phyloP scores from a whole-genome alignment of 2,329 filamentous ascomycete genomes.

The Dactylonectria estremocensis region DNA sequence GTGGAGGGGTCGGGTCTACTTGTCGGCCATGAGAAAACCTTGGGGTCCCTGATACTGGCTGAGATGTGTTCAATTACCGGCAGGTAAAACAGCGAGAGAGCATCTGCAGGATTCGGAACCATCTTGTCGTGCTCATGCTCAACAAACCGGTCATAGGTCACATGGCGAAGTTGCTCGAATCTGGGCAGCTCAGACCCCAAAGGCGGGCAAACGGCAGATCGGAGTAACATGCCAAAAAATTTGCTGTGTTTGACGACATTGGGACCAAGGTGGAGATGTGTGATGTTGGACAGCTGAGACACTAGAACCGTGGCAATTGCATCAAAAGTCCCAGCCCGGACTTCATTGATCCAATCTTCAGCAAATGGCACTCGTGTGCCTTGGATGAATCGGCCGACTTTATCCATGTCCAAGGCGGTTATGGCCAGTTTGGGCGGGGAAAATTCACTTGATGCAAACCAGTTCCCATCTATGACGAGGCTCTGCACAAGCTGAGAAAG shows the following conservation, averaged over 20 bases:
- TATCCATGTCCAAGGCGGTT: background rate
- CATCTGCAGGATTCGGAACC: background rate
- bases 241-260: conserved; percentile 1
- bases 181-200: background rate
- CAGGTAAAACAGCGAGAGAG: conserved; percentile 20
- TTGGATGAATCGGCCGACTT: background rate
- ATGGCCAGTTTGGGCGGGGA: background rate
- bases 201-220: background rate
- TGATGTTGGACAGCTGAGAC: conserved; percentile 1
- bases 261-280: background rate
- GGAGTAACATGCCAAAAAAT: conserved; percentile 7
- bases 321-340: background rate
- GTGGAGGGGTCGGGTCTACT: background rate
- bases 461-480: background rate
- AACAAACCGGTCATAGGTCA: background rate
- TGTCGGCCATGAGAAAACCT: conserved; percentile 2
- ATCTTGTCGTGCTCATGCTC: background rate
- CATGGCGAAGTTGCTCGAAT: background rate
- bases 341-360: background rate
- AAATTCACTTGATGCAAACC: too few species aligned
- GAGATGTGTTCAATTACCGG: conserved; percentile 6
- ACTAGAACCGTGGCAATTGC: background rate
- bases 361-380: conserved; percentile 1
- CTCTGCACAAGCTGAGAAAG: background rate
- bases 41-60: background rate